Conservation (phyloP, 345 rosid species). For the Eucalyptus cladocalyx region DNA sequence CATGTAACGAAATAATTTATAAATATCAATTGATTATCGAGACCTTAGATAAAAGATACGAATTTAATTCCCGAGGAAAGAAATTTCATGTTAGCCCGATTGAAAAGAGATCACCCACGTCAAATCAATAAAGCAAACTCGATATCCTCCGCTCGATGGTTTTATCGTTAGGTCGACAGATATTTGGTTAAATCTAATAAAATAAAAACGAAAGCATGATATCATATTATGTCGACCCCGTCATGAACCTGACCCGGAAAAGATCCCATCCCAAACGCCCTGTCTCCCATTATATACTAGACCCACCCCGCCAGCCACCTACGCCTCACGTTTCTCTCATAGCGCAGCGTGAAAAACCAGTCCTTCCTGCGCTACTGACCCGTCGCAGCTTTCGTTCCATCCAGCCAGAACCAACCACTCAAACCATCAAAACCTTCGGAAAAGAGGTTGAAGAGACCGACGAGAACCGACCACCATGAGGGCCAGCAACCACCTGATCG, state of each 20-base stretch:
- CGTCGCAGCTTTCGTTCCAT: background rate
- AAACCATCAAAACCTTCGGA: background rate
- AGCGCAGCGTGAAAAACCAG: background rate
- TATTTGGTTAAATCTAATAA: background rate
- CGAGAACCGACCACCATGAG: constrained; percentile 32
- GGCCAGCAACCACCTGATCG: constrained; percentile 66
- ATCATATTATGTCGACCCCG: background rate
- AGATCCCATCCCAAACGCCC: background rate
- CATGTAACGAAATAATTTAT: background rate
- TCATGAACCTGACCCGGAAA: background rate
- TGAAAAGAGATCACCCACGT: background rate
- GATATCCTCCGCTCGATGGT: background rate
- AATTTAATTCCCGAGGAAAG: background rate
- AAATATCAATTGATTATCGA: background rate
- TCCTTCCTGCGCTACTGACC: background rate
- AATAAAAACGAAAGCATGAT: background rate
- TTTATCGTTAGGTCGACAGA: background rate
- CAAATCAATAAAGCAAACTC: background rate
- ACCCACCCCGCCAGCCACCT: background rate
- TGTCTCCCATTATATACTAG: background rate
- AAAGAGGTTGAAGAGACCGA: background rate
- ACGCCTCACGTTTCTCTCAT: background rate
- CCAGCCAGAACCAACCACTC: background rate
- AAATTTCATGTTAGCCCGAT: background rate
- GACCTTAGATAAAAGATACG: background rate